These are phyloP conservation scores for Blastomyces percursus DNA, from an alignment of 2,329 filamentous ascomycete genomes.

Conservation along the genomic window DNA sequence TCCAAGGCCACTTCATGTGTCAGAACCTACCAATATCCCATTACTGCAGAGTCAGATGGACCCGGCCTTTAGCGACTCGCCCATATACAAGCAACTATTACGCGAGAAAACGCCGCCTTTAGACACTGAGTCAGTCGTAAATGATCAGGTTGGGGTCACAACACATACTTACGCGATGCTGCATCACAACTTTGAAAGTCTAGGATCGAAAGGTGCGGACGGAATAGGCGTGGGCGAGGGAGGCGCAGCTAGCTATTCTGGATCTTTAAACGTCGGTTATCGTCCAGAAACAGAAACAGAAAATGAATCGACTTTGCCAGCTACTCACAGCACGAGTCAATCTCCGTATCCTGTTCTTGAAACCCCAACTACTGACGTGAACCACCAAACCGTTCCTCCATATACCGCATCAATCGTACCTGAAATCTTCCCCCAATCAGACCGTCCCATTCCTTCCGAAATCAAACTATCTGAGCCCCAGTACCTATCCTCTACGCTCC, in stretches of 20 bases:
- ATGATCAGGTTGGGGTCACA: constrained; percentile 7
- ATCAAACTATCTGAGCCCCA: constrained; percentile 17
- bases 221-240: constrained; percentile 13
- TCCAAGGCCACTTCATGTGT: constrained; percentile 57
- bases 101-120: constrained; percentile 15
- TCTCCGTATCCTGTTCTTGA: constrained; percentile 14
- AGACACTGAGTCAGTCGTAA: constrained; percentile 11
- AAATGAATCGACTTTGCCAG: constrained; percentile 22
- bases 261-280: constrained; percentile 18
- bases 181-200: constrained; percentile 7
- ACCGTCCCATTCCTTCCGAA: constrained; percentile 11
- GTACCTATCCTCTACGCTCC: constrained; percentile 17
- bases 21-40: constrained; percentile 57
- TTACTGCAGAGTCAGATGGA: constrained; percentile 63
- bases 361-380: constrained; percentile 13
- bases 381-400: constrained; percentile 17
- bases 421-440: constrained; percentile 21
- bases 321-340: constrained; percentile 16
- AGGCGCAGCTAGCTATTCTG: constrained; percentile 27
- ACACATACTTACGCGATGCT: constrained; percentile 11
- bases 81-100: constrained; percentile 42
- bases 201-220: constrained; percentile 5
- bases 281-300: constrained; percentile 14
- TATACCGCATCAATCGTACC: constrained; percentile 16
- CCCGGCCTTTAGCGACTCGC: constrained; percentile 57